phyloP scores from a whole-genome alignment of 805 yeast genomes.

The Blastobotrys mokoenaii region DNA sequence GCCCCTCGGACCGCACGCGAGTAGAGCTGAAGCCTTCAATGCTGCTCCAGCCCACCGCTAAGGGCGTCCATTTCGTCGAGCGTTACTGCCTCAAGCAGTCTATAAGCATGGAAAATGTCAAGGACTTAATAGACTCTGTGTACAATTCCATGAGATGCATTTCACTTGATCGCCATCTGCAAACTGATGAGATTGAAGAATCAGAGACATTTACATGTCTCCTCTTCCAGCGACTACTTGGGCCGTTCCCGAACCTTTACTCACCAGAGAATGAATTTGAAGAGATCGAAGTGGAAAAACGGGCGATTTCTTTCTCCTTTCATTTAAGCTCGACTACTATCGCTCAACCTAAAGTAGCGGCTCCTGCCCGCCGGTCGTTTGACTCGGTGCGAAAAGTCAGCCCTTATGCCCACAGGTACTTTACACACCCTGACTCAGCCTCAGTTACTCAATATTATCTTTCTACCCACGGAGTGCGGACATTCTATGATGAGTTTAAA shows the following conservation, averaged over 20 bases:
- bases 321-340: not conserved
- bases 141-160: conserved; percentile 70
- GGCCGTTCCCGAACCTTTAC: conserved; percentile 65
- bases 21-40: conserved; percentile 35
- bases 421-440: conserved; percentile 84
- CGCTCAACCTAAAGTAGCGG: too few relatives aligned
- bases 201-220: conserved; percentile 59
- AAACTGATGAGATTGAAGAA: conserved; percentile 49
- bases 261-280: conserved; percentile 47
- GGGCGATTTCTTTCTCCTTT: not conserved
- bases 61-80: conserved; percentile 68
- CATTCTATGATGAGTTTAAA: conserved; percentile 39
- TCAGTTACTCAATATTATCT: conserved; percentile 73
- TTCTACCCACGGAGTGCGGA: conserved; percentile 54
- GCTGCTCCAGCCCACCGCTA: conserved; percentile 78
- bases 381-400: too few relatives aligned
- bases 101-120: conserved; percentile 29
- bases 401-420: conserved; percentile 68
- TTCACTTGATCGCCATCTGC: conserved; percentile 52
- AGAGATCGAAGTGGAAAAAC: conserved; percentile 9
- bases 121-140: conserved; percentile 42
- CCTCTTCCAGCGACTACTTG: conserved; percentile 55
- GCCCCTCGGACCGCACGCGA: conserved; percentile 67
- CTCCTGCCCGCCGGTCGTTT: not conserved
- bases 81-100: conserved; percentile 54